Base-by-base conservation (phyloP, 1,139 yeast genomes). In the Taphrina wiesneri region DNA sequence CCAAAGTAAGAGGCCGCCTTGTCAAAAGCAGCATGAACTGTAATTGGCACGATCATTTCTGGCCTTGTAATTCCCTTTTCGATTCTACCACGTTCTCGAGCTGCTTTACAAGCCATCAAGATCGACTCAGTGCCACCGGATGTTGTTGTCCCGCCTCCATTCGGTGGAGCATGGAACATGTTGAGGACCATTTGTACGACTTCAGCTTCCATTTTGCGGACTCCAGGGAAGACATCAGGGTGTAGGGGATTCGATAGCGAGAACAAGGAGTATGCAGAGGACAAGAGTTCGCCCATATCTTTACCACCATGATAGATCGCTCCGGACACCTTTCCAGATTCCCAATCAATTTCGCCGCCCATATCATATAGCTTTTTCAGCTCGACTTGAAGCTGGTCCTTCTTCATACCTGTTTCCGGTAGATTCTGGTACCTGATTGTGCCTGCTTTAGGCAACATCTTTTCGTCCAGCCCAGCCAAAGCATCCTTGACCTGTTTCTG, bases 71-170 rank as follows among this genome's bases (percentile, higher is more conserved):
- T 83, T 1, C 93, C 89, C 19, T 79, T 79, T 69, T 77, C 81
- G 1, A 85, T 90, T 71, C 81, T 84, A 63, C 87, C 92, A 71
- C 88, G 80, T 73, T 82, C 79, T 65, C 85, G 81, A 0, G 98
- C 98, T 23, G 97, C 86, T 63, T 93, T 79, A 66, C 97, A 92
- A 0, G 98, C 85, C 73, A 93, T 80, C 56, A 93, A 77, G 63
- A 93, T 78, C 0, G 97, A 91, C 75, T 93, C 99, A 0, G 99
- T 91, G 30, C 99, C 99, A n/a, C 99, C 99, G 1, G 95, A 86
- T 0, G 96, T 84, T 19, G 60, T 62, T n/a, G 95, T 85, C 15
- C 98, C 98, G 74, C 95, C 90, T 0, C 87, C 90, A 0, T 82
- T 74, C 25, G 75, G 75, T 0, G 88, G 87, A 1, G 96, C 96